Evolutionary conservation across 2,329 filamentous ascomycete species (phyloP).

Genomic region (Xylariaceae sp.): DNA sequence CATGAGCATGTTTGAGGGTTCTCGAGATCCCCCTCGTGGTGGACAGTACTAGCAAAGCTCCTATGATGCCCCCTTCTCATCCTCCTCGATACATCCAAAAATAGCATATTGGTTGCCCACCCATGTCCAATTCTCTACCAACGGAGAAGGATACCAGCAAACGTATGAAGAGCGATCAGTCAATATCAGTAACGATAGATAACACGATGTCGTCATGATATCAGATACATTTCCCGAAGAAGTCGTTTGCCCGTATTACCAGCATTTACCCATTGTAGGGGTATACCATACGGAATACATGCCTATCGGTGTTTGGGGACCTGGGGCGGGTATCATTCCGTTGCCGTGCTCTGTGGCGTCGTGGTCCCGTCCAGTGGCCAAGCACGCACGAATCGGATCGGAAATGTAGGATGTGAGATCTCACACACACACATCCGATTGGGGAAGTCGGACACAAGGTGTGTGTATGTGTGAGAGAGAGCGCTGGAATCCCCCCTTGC

Average conservation of each 20-base stretch:
- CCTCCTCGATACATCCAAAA: too few species aligned
- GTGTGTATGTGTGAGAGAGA: background rate
- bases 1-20: slow-evolving; percentile 1
- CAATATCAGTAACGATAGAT: background rate
- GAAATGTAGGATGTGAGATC: slow-evolving; percentile 24
- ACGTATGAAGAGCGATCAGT: too few species aligned
- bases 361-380: slow-evolving; percentile 19
- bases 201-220: slow-evolving; percentile 15
- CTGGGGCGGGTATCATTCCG: slow-evolving; percentile 25
- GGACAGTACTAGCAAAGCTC: too few species aligned
- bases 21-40: background rate
- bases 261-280: background rate
- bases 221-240: background rate
- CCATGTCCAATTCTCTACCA: background rate
- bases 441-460: background rate
- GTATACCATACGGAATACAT: background rate
- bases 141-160: background rate
- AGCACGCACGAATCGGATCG: slow-evolving; percentile 25
- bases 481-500: slow-evolving; percentile 30
- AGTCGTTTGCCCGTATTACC: slow-evolving; percentile 24
- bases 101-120: background rate
- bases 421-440: slow-evolving; percentile 23
- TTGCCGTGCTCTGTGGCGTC: slow-evolving; percentile 24
- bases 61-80: too few species aligned
- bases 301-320: slow-evolving; percentile 16